Percentiles rank a stretch among this genome's conserved stretches.
These are phyloP conservation scores for Lasiodiplodia sp. DNA, from an alignment of 2,329 filamentous ascomycete genomes.

Conservation along the genomic window DNA sequence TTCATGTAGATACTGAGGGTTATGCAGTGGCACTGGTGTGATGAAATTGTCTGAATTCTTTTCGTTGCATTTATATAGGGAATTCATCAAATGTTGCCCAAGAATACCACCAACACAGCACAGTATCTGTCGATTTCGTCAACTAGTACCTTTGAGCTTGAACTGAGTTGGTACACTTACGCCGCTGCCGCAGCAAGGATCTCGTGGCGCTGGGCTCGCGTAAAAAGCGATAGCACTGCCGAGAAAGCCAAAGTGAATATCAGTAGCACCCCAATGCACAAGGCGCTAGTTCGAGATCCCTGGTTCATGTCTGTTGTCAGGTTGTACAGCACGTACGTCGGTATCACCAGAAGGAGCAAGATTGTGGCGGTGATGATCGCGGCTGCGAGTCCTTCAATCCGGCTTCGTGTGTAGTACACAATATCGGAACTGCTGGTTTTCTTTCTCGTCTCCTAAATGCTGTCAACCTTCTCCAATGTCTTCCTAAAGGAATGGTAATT, in stretches of 20 bases:
- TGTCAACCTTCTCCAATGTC: not conserved
- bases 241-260: slow-evolving; percentile 39
- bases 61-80: too few species aligned
- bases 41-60: too few species aligned
- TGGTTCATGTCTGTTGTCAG: slow-evolving; percentile 33
- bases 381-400: slow-evolving; percentile 36
- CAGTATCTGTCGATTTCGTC: slow-evolving; percentile 29
- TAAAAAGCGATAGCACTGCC: slow-evolving; percentile 37
- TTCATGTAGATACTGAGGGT: too few species aligned
- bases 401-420: slow-evolving; percentile 36
- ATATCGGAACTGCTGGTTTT: slow-evolving; percentile 32
- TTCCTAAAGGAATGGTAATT: not conserved
- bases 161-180: slow-evolving; percentile 31
- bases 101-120: slow-evolving; percentile 34
- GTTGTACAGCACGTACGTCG: slow-evolving; percentile 39
- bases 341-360: slow-evolving; percentile 38
- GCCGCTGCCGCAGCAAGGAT: slow-evolving; percentile 39
- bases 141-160: not conserved
- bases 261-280: slow-evolving; percentile 37
- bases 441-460: slow-evolving; percentile 29
- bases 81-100: slow-evolving; percentile 29
- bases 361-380: slow-evolving; percentile 39
- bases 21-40: too few species aligned
- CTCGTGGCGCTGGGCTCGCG: slow-evolving; percentile 38
- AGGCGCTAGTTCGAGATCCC: slow-evolving; percentile 19